A percentile compares a stretch with the other conserved stretches of the same genome.
phyloP scores from a whole-genome alignment of 164 flowering plant species.

The Euptelea pleiosperma region DNA sequence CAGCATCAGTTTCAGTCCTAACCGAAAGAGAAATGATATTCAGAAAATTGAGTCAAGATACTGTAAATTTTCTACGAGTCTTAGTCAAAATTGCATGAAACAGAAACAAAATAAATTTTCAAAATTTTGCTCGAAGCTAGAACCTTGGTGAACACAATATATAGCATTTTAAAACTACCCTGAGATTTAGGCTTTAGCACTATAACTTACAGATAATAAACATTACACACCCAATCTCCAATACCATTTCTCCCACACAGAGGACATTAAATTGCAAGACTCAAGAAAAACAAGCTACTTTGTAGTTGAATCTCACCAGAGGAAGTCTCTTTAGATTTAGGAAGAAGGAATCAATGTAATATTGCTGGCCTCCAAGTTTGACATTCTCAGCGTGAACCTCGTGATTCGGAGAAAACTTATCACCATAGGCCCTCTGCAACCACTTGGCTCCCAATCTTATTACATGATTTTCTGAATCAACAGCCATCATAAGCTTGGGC shows the following conservation, averaged over 20 bases:
- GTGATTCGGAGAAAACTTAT: slow-evolving; percentile 42
- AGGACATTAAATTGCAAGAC: not conserved
- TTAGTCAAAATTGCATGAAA: not conserved
- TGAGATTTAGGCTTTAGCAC: too few relatives aligned
- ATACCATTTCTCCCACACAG: not conserved
- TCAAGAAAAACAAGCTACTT: not conserved
- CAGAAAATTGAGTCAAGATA: not conserved
- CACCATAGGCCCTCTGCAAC: slow-evolving; percentile 51
- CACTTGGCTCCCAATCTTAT: slow-evolving; percentile 79
- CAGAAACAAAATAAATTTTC: too few relatives aligned
- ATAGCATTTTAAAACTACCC: too few relatives aligned
- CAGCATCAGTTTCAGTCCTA: not conserved
- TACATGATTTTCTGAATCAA: slow-evolving; percentile 58
- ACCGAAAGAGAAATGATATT: not conserved
- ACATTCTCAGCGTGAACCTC: slow-evolving; percentile 86
- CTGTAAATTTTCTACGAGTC: not conserved
- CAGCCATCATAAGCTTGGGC: slow-evolving; percentile 74
- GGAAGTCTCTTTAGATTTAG: slow-evolving; percentile 85
- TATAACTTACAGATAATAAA: too few relatives aligned
- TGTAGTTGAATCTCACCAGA: slow-evolving; percentile 45
- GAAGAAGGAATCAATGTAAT: slow-evolving; percentile 89
- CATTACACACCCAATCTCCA: too few relatives aligned
- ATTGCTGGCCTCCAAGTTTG: slow-evolving; percentile 55
- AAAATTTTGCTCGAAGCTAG: not conserved
- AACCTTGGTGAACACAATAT: not conserved